Evolutionary conservation across 371 early-diverging fungal species (phyloP), one percentile per base, ranked within the genome.

Genomic region (Mucor velutinosus): DNA sequence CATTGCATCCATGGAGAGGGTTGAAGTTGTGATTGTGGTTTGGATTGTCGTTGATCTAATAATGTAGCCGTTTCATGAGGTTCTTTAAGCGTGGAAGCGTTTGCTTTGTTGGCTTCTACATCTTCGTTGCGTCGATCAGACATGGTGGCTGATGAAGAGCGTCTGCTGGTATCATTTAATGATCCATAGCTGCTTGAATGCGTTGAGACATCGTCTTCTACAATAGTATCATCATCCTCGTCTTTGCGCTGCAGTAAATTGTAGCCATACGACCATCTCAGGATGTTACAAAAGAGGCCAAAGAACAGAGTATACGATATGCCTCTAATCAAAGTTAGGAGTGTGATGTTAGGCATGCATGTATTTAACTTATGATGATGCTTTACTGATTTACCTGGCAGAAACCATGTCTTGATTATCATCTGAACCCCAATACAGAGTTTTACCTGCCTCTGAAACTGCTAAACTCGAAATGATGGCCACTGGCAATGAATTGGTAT

Each of bases 181-280:
- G 60, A 60, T n/a, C 60, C 60, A 17, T 60, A 60, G 11, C 27
- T 27, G 15, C 10, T 51, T 23, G 25, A 19, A 15, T 15, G 10
- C 8, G 14, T 65, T 47, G 45, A 21, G 17, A 4, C 15, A 4
- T 7, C n/a, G 15, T 58, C 35, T 11, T 58, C 37, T 25, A 33
- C 33, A 10, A 41, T 39, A 6, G 21, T 35, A 30, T 61, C 49
- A 10, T 35, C 60, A n/a, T 63, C 64, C 12, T 67, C 70, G 27
- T 66, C 69, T 17, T 64, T 57, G 23, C 72, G 71, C 15, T 66
- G 78, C 63, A 93, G 70, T 6, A 93, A 72, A 5, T 78, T 79
- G 51, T 89, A 87, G 53, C 93, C 93, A 73, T 90, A 91, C 21
- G 90, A 90, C 92, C 92, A 93, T 32, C 92, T 82, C 47, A 92